These are phyloP conservation scores for Bolboschoenoplectus hybrid DNA, from an alignment of 202 grass and related monocot species.

Conservation along the genomic window DNA sequence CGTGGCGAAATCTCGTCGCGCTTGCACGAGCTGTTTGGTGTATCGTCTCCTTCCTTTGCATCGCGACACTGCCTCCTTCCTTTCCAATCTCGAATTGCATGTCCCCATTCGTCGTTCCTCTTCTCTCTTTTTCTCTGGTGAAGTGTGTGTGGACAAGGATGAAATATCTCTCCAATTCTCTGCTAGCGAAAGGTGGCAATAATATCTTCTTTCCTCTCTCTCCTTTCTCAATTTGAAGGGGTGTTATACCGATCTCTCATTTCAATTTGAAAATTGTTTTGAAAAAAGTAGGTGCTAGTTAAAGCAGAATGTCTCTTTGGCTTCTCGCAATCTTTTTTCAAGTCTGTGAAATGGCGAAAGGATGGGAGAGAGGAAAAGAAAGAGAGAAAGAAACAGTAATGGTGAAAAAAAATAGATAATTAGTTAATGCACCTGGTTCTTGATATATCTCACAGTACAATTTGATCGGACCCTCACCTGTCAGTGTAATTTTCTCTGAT, in stretches of 20 bases:
- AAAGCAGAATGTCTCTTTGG: constrained; percentile 30
- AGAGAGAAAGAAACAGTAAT: constrained; percentile 7
- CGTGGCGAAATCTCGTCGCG: constrained; percentile 70
- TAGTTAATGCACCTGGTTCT: not conserved
- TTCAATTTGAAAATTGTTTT: not conserved
- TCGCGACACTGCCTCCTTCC: constrained; percentile 79
- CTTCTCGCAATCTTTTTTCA: constrained; percentile 26
- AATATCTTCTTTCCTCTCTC: not conserved
- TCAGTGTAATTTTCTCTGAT: not conserved
- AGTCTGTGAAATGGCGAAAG: not conserved
- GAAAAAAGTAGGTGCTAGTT: not conserved
- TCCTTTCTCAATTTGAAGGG: not conserved
- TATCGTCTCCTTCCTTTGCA: constrained; percentile 89
- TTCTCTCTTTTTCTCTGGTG: not conserved
- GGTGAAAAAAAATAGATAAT: not conserved
- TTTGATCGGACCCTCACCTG: not conserved
- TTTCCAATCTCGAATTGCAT: constrained; percentile 82
- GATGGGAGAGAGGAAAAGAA: constrained; percentile 3
- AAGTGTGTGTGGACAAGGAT: not conserved
- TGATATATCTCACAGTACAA: not conserved
- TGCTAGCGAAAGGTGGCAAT: constrained; percentile 26
- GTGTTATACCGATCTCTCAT: not conserved
- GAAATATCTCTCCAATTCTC: not conserved
- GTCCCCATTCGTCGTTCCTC: constrained; percentile 52
- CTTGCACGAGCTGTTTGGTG: constrained; percentile 90